Evolutionary conservation across 306 rosid genomes (phyloP).

Genomic region (Prunus fruticosa): DNA sequence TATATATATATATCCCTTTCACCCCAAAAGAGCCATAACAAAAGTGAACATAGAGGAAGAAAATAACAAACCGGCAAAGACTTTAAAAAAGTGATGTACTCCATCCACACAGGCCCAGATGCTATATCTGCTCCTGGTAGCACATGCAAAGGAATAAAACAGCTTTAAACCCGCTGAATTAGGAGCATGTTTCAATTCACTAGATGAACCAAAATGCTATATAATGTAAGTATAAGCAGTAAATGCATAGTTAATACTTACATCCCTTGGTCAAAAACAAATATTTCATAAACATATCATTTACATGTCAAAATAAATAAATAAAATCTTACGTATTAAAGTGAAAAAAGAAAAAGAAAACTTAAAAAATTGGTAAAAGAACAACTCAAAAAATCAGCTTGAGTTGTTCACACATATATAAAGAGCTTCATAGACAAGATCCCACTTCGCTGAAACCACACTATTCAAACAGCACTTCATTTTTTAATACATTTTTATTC

Average conservation of each 20-base stretch:
- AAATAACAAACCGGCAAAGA: conserved; percentile 71
- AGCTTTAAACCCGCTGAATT: conserved; percentile 3
- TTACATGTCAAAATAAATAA: neutral
- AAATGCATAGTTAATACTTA: neutral
- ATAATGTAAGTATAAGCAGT: conserved; percentile 7
- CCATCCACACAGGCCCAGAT: conserved; percentile 98
- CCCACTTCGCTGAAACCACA: neutral
- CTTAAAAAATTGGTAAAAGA: neutral
- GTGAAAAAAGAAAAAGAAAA: neutral
- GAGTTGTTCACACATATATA: too few relatives aligned
- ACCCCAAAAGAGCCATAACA: neutral
- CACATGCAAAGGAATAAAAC: conserved; percentile 25
- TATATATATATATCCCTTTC: neutral
- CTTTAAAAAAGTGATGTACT: conserved; percentile 77
- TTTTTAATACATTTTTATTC: neutral
- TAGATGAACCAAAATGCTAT: neutral
- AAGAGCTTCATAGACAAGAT: too few relatives aligned
- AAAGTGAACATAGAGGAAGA: conserved; percentile 21
- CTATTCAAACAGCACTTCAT: neutral
- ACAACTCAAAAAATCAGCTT: neutral
- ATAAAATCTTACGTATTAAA: neutral
- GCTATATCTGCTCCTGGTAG: conserved; percentile 83
- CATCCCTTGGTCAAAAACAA: neutral
- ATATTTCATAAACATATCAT: neutral
- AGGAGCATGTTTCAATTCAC: neutral